Percentiles rank a stretch among this genome's conserved stretches.
phyloP scores from a whole-genome alignment of 495 filamentous ascomycete genomes.

The Corynascus novoguineensis region DNA sequence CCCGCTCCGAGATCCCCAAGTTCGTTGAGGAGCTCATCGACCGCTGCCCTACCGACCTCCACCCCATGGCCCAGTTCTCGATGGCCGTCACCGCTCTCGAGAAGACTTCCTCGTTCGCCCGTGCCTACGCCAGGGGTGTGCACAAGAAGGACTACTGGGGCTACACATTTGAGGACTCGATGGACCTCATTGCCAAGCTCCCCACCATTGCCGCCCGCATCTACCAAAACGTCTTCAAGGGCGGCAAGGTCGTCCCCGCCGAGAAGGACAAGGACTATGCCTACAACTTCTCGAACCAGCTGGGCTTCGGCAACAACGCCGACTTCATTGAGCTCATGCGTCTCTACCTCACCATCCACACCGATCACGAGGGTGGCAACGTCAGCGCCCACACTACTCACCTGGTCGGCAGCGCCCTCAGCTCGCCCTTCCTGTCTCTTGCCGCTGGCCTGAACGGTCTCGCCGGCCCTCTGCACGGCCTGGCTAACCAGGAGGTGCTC shows the following conservation, averaged over 20 bases:
- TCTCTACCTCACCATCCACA: slow-evolving; percentile 98
- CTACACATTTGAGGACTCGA: slow-evolving; percentile 98
- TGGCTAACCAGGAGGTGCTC: slow-evolving; percentile 98
- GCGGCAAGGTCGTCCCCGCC: slow-evolving; percentile 91
- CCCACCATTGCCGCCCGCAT: slow-evolving; percentile 96
- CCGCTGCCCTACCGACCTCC: slow-evolving; percentile 95
- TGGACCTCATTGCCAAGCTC: slow-evolving; percentile 99
- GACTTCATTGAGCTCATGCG: slow-evolving; percentile 98
- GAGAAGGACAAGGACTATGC: slow-evolving; percentile 98
- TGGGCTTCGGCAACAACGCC: slow-evolving; percentile 89
- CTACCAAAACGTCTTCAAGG: slow-evolving; percentile 99
- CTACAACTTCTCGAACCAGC: slow-evolving; percentile 98
- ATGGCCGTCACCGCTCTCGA: slow-evolving; percentile 95
- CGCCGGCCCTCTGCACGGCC: slow-evolving; percentile 94
- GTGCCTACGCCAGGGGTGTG: slow-evolving; percentile 96
- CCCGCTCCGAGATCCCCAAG: slow-evolving; percentile 90
- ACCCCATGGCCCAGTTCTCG: slow-evolving; percentile 99
- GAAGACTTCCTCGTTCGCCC: slow-evolving; percentile 94
- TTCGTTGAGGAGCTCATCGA: slow-evolving; percentile 99
- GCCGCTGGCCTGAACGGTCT: slow-evolving; percentile 96
- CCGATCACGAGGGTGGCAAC: slow-evolving; percentile 98
- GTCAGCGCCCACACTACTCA: slow-evolving; percentile 98
- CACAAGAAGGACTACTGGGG: slow-evolving; percentile 99
- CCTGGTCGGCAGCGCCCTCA: slow-evolving; percentile 92
- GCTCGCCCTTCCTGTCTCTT: slow-evolving; percentile 93